Evolutionary conservation across 179 eudicot genomes (phyloP).

Genomic region (Actinidia polygama): DNA sequence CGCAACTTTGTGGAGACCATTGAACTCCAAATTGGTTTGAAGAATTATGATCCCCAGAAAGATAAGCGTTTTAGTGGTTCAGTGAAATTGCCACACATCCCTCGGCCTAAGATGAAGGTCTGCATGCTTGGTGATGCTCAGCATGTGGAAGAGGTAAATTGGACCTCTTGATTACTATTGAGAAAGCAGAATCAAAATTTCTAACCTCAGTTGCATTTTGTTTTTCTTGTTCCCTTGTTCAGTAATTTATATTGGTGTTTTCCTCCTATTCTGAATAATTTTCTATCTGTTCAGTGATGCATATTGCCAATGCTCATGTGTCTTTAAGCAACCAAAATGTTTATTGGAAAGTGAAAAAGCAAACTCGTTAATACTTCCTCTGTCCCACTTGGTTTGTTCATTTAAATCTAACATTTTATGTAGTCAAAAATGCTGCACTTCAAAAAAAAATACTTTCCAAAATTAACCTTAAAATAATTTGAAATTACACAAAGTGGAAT

Average conservation of each 20-base stretch:
- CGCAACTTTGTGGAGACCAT: constrained; percentile 83
- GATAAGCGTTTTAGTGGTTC: constrained; percentile 98
- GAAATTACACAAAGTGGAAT: no score
- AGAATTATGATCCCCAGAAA: constrained; percentile 94
- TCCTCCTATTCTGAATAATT: background rate
- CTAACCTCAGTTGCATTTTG: background rate
- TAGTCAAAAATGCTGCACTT: no score
- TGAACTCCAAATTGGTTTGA: constrained; percentile 95
- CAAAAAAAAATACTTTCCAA: no score
- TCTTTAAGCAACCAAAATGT: constrained; percentile 1
- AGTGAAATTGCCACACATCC: constrained; percentile 90
- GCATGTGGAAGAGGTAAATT: constrained; percentile 86
- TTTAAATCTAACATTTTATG: no score
- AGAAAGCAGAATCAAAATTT: background rate
- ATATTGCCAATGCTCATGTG: background rate
- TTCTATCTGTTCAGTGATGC: background rate
- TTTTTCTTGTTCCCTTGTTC: background rate
- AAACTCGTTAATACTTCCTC: background rate
- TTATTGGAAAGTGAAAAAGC: background rate
- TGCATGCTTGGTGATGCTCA: constrained; percentile 99
- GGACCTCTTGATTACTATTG: background rate
- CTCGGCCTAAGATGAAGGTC: constrained; percentile 94
- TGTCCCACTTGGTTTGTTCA: no score
- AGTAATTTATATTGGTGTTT: background rate
- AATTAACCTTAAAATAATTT: no score